Evolutionary conservation across 257 asterid species (phyloP).

Genomic region (Przewalskia tangutica): DNA sequence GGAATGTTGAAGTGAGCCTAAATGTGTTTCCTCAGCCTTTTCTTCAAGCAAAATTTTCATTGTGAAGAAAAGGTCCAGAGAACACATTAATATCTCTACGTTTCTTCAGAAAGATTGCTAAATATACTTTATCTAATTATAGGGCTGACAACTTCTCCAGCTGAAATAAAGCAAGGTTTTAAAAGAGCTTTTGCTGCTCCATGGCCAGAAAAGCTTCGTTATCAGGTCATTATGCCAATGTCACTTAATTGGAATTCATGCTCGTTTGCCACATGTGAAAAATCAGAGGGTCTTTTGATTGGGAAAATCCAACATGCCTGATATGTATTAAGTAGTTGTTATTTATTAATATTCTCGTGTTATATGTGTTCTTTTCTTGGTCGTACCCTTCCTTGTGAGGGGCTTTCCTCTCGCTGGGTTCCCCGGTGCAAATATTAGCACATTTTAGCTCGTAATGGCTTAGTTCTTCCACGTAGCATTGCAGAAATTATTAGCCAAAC

Average conservation of each 20-base stretch:
- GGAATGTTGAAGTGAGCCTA: not conserved
- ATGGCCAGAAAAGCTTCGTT: constrained; percentile 91
- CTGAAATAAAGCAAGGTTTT: constrained; percentile 86
- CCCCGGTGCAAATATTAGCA: not conserved
- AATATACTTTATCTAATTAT: not conserved
- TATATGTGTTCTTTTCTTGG: not conserved
- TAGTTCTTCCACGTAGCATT: not conserved
- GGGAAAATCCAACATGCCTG: not conserved
- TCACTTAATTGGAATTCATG: not conserved
- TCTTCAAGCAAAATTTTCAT: not conserved
- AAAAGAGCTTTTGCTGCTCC: constrained; percentile 77
- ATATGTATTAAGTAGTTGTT: not conserved
- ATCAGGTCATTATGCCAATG: constrained; percentile 40
- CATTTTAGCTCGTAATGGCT: not conserved
- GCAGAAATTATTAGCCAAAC: not conserved
- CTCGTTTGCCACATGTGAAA: not conserved
- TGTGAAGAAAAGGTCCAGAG: not conserved
- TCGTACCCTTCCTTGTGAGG: not conserved
- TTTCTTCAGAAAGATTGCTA: not conserved
- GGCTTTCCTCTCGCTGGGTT: not conserved
- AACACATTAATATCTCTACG: not conserved
- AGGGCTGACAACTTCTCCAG: constrained; percentile 55
- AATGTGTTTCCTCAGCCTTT: not conserved
- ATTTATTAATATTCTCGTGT: not conserved
- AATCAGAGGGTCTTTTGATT: not conserved